Evolutionary conservation across 2,329 filamentous ascomycete genomes (phyloP), one percentile per base, ranked within the genome.

Genomic region (Dothistroma pini): DNA sequence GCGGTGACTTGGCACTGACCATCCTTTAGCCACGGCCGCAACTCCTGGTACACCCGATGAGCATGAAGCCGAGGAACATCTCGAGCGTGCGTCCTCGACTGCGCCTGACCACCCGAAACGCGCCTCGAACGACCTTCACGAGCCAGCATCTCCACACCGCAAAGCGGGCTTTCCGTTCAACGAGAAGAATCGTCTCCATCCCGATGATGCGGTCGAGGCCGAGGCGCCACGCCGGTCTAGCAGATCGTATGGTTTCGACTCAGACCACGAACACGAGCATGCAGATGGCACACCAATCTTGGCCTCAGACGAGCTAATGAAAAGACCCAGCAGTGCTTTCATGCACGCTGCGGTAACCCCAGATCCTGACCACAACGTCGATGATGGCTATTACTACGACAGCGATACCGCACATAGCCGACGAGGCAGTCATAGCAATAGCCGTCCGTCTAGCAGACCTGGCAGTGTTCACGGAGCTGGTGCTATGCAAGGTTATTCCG

Each of bases 21-120:
- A 59, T 58, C 19, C 9, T 32, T 6, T 25, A 62, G 63, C 47
- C 21, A 49, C 61, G 21, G 59, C 53, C 14, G 60, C 59, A 56
- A 82, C 86, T 59, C 77, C 84, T 54, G 86, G 90, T 59, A 95
- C 92, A 4, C 95, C 95, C 2, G 91, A 90, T 68, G 93, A 97
- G 70, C 90, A 97, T 73, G 86, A 96, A 69, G 95, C 90, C 12
- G 92, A 97, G 66, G 88, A 96, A 72, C 96, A 92, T 72, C 83
- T 87, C 16, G 89, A 88, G 32, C 88, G 91, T 63, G 86, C 91
- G 63, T 82, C 85, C 50, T 89, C 89, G n/a, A 89, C 89, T 9
- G 68, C 67, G 48, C 66, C 81, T 78, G 54, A 32, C 51, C 7
- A 54, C 61, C 29, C 57, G 60, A 70, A 71, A 54, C 62, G 75